A percentile compares a stretch with the other conserved stretches of the same genome.
Conservation (phyloP, 169 alveolate species). For the Neospora caninum region DNA sequence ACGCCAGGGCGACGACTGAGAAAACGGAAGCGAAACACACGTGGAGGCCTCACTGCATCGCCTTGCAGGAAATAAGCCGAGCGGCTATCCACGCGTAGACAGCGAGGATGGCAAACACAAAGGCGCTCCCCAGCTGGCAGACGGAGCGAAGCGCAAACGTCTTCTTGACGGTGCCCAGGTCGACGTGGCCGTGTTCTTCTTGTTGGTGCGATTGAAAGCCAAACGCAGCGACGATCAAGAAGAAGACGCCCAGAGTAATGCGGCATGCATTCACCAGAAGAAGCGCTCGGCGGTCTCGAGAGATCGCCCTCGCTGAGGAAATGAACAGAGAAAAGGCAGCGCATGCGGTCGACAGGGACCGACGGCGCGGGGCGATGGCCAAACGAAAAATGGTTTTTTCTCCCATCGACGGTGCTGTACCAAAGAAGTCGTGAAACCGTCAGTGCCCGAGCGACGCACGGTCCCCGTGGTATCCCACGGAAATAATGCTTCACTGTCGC, state of each 20-base stretch:
- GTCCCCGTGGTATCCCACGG: no score
- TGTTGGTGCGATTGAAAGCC: slow-evolving; percentile 7
- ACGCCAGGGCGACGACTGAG: no score
- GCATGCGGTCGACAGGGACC: not conserved
- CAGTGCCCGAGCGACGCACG: no score
- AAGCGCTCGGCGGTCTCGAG: not conserved
- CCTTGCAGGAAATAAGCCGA: not conserved
- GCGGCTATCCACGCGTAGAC: slow-evolving; percentile 37
- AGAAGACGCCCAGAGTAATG: not conserved
- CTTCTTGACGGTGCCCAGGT: not conserved
- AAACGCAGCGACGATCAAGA: not conserved
- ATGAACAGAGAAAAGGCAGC: not conserved
- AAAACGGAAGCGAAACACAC: no score
- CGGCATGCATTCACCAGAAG: not conserved
- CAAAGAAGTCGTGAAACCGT: no score
- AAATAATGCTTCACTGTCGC: no score
- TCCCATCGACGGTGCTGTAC: not conserved
- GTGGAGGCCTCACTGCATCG: slow-evolving; percentile 11
- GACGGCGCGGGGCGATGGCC: no score
- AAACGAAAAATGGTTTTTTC: not conserved
- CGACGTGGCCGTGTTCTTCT: not conserved
- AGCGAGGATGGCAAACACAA: slow-evolving; percentile 9
- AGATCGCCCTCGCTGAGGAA: not conserved
- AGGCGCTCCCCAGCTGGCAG: slow-evolving; percentile 38
- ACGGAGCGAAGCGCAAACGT: not conserved